Conservation (phyloP, 306 rosid genomes). For the Oemleria cerasiformis region DNA sequence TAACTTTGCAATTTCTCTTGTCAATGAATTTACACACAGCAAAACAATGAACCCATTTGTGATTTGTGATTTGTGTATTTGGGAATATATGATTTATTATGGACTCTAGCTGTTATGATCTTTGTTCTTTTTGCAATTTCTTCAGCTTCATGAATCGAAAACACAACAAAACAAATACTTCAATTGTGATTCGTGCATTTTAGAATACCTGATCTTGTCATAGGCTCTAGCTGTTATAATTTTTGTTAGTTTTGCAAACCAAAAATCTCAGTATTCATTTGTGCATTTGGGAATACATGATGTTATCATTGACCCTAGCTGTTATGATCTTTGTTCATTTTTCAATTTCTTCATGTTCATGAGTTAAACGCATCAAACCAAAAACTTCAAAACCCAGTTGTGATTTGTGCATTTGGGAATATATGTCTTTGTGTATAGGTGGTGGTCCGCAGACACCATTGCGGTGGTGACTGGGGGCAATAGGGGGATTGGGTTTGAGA, state of each 20-base stretch:
- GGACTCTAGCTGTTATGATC: too few relatives aligned
- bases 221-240: neutral
- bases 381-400: neutral
- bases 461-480: conserved; percentile 89
- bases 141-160: too few relatives aligned
- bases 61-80: neutral
- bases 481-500: conserved; percentile 93
- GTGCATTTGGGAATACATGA: neutral
- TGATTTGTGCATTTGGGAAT: conserved; percentile 4
- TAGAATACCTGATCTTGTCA: neutral
- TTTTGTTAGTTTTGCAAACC: neutral
- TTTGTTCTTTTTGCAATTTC: too few relatives aligned
- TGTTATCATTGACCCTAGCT: neutral
- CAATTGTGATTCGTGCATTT: too few relatives aligned
- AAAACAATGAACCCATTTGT: neutral
- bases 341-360: neutral
- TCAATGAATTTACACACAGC: neutral
- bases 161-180: too few relatives aligned
- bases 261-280: neutral
- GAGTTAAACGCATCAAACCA: neutral
- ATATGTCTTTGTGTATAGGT: conserved; percentile 37
- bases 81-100: neutral
- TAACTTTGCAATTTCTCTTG: neutral
- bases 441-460: conserved; percentile 91
- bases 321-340: neutral